These are phyloP conservation scores for Boletus holoroseus DNA, from an alignment of 1,284 basidiomycete species.

Conservation along the genomic window DNA sequence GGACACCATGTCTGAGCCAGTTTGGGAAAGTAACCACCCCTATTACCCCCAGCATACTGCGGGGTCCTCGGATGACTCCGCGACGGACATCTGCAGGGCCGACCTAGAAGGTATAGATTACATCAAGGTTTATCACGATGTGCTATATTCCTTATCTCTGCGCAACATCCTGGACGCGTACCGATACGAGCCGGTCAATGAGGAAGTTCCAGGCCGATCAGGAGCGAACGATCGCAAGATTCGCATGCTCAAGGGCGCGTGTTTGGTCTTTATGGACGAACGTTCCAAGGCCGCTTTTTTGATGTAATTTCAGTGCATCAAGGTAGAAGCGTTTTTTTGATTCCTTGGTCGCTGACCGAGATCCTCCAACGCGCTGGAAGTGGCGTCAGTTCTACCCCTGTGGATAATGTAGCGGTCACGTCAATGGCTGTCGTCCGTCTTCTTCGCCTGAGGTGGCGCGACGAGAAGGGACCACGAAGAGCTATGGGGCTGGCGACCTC, in stretches of 20 bases:
- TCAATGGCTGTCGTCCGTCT: slow-evolving; percentile 7
- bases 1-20: slow-evolving; percentile 14
- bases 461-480: slow-evolving; percentile 11
- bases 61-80: slow-evolving; percentile 10
- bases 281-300: slow-evolving; percentile 39
- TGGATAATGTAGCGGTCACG: slow-evolving; percentile 9
- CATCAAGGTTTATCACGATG: slow-evolving; percentile 61
- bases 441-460: slow-evolving; percentile 14
- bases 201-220: slow-evolving; percentile 21
- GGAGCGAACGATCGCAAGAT: slow-evolving; percentile 31
- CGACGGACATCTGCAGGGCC: slow-evolving; percentile 16
- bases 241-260: slow-evolving; percentile 30
- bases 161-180: slow-evolving; percentile 52
- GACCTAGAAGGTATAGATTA: slow-evolving; percentile 41
- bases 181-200: slow-evolving; percentile 15
- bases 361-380: slow-evolving; percentile 19
- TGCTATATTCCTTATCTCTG: slow-evolving; percentile 43
- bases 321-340: slow-evolving; percentile 16
- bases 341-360: slow-evolving; percentile 11
- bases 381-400: slow-evolving; percentile 21
- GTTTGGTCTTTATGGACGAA: slow-evolving; percentile 44
- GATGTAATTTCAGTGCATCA: slow-evolving; percentile 30
- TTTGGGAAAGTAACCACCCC: slow-evolving; percentile 24
- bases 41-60: slow-evolving; percentile 6
- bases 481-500: slow-evolving; percentile 11